Base-by-base conservation (phyloP, 179 eudicot genomes). In the Vitellaria paradoxa region DNA sequence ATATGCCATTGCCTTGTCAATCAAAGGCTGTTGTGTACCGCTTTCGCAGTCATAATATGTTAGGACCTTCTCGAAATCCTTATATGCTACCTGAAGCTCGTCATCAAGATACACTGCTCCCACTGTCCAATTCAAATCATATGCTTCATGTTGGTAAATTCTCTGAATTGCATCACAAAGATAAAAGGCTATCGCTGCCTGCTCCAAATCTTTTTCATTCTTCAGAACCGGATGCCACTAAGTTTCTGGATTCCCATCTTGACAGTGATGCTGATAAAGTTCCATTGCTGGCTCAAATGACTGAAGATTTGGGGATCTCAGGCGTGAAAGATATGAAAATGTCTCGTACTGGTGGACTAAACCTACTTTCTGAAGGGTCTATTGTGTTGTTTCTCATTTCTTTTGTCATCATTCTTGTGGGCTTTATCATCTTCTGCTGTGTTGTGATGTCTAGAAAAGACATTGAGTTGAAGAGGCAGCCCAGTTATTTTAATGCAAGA, bases 1-100 rank as follows among this genome's bases (percentile, higher is more conserved):
- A 79, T 72, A 76, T 91, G 86, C 87, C 92, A 55, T 80, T 90
- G 81, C 86, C 91, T 66, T 91, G 97, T 80, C 92, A 84, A 77
- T 87, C 86, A 66, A 89, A 89, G 80, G 90, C 89, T 77, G 61
- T 76, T 66, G 91, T 95, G 56, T 85, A 77, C 78, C 95, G 97
- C 47, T 86, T 91, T 64, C 94, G 86, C 47, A 79, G 70, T 64
- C 87, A 83, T 80, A 83, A 78, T 68, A 79, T 81, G 78, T 85
- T 89, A 76, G 90, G 89, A 65, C 74, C 81, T 74, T 88, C 84
- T 65, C 64, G 77, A 63, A 78, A 73, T 72, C 83, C 80, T 52
- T 81, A 85, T 56, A 84, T 83, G 82, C 85, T 79, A 42, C 74
- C 85, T 37, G 84, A 84, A 47, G 74, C 82, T 77, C 68, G 79